Evolutionary conservation across 2,329 filamentous ascomycete species (phyloP).

Genomic region (Sporothrix luriei): DNA sequence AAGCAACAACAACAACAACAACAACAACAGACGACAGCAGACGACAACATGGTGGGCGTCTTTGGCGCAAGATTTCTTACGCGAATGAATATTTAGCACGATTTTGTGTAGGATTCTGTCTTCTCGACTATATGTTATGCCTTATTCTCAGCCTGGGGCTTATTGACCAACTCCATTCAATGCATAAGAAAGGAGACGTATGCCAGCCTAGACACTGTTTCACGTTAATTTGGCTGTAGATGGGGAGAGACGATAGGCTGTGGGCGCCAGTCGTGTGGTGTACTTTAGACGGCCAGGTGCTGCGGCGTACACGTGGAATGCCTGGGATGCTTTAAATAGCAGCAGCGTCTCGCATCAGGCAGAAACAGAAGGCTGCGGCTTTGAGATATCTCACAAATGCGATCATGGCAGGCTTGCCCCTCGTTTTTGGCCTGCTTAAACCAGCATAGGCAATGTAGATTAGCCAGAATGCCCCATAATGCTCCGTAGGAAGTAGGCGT

Average conservation of each 20-base stretch:
- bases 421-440: slow-evolving; percentile 14
- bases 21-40: neutral
- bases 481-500: neutral
- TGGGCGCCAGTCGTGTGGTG: neutral
- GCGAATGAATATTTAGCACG: neutral
- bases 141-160: too few relatives aligned
- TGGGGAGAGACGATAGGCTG: slow-evolving; percentile 2
- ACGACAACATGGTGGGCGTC: neutral
- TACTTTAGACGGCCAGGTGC: neutral
- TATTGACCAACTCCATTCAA: neutral
- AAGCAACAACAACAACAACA: slow-evolving; percentile 7
- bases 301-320: neutral
- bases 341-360: neutral
- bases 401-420: neutral
- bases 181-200: slow-evolving; percentile 24
- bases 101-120: neutral
- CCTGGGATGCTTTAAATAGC: slow-evolving; percentile 7
- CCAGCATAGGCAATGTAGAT: slow-evolving; percentile 3
- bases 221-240: slow-evolving; percentile 20
- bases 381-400: neutral
- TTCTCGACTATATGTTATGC: too few relatives aligned
- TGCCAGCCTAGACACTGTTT: slow-evolving; percentile 13
- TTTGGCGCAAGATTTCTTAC: neutral
- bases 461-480: neutral
- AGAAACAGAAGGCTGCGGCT: neutral